Evolutionary conservation across 441 rosid species (phyloP), one percentile per base, ranked within the genome.

Genomic region (Syzygium syzygioides): DNA sequence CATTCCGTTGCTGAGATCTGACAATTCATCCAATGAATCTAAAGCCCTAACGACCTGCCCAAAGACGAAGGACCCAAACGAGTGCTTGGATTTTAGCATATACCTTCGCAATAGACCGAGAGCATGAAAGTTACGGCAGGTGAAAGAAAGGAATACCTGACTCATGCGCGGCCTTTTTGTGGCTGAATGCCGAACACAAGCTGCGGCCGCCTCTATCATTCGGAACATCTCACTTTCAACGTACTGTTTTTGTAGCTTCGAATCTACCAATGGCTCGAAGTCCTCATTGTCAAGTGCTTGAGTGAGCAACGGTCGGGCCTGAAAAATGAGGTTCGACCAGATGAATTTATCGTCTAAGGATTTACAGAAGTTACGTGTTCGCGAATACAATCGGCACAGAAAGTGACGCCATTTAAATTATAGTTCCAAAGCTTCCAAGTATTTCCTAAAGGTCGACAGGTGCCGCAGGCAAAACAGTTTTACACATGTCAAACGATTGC

Each of bases 121-220:
- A 45, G 52, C 53, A 60, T 79, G 55, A 48, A 32, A 55, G 71
- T 59, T 15, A 37, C 37, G 28, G 62, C 55, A 79, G 23, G 34
- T 53, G 32, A 37, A 59, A 45, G 50, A 53, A 20, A 59, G 57
- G 55, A 60, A 80, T 91, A 95, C 94, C 95, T 96, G 99, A 91
- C 98, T 95, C 99, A 96, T 96, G 87, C 93, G 92, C 15, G 99
- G 99, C 92, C 99, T 94, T 90, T 92, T 97, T 12, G 93, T 88
- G 89, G 96, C 98, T 57, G 98, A 96, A 91, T 97, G 98, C 28
- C 99, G 96, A 17, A 97, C 94, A 32, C 99, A 97, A 57, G 99
- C 99, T 55, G 99, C 99, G 14, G 99, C 99, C 41, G 98, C 98
- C 93, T 96, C 98, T 14, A 96, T 93, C 98, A 96, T 96, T 84